Evolutionary conservation across 345 rosid species (phyloP), one percentile per base, ranked within the genome.

Genomic region (Psidium guajava): DNA sequence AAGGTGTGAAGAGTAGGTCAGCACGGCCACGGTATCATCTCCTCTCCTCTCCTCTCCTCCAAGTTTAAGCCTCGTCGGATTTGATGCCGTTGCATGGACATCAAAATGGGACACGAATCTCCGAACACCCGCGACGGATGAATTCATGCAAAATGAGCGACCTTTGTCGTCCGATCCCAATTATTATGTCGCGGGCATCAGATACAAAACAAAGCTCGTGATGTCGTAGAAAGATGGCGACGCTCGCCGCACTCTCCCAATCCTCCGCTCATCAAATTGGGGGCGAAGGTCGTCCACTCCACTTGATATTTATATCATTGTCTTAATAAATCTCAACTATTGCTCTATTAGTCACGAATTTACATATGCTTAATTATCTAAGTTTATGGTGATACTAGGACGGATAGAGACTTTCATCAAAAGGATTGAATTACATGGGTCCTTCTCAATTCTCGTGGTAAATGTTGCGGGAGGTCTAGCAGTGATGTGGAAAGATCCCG

Each of bases 191-290:
- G 1, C 22, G 4, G 0, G 9, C 36, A 3, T 32, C 21, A 6
- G 3, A 16, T 59, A 18, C 0, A 5, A 0, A 58, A 18, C 0
- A 5, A 0, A 58, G 27, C 36, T 59, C 8, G 0, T 27, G 1
- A 59, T 27, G 16, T 8, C 4, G 7, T 27, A 25, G 25, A 58
- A 58, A 11, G 32, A 7, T 24, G 11, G 15, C 6, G 7, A 11
- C 8, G 6, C 13, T 25, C 7, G 2, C 28, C 14, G 3, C 2
- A 2, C 61, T 2, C 11, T 57, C 6, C 1, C 6, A 12, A 57
- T 57, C 11, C 22, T 24, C 11, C 6, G 36, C 1, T 27, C 6
- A 27, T 59, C 73, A 27, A 59, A 59, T 59, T 8, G 2, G 10
- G 73, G 1, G 40, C 20, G 11, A 6, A 59, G 10, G 73, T 27